Evolutionary conservation across 768 basidiomycete species (phyloP), one percentile per base, ranked within the genome.

Genomic region (Calocera cornea): DNA sequence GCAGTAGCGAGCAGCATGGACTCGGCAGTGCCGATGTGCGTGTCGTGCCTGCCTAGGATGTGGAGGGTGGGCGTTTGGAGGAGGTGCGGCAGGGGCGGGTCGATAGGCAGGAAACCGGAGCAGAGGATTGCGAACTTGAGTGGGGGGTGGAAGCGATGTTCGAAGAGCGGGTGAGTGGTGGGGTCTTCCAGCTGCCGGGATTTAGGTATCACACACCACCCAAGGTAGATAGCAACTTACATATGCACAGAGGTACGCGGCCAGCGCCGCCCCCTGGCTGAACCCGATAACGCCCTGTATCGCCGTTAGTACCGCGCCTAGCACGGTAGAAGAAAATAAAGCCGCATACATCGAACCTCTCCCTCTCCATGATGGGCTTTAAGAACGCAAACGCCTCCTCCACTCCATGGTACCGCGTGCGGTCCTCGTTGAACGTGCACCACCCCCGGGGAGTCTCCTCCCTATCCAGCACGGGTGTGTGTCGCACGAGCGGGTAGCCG

Each of bases 241-340:
- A 31, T 44, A 44, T 41, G 65, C 65, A 40, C 65, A 66, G 47
- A 66, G 22, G 16, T 44, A 66, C 7, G 65, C 41, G 10, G 41
- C 65, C 29, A 66, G n/a, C 14, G 65, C 65, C 17, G 65, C 65
- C 5, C 65, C 65, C 36, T 66, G 65, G 41, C 65, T 66, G 24
- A 66, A 66, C 8, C 65, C 65, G 8, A 66, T 41, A 3, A 66
- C 29, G 10, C 65, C 65, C 65, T 66, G n/a, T n/a, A 66, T 24
- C 29, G 7, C 19, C 47, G 36, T 24, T 27, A 41, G 10, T 60
- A 11, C 19, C 44, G 24, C 24, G 19, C 27, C 14, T 5, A 60
- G 14, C 14, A 31, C 19, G 7, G 27, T 29, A 2, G 27, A 17
- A 47, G 24, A 24, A 19, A 19, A 19, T 8, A 27, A 24, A 16